phyloP scores from a whole-genome alignment of 1,284 basidiomycete species.

The Thelephora terrestris region DNA sequence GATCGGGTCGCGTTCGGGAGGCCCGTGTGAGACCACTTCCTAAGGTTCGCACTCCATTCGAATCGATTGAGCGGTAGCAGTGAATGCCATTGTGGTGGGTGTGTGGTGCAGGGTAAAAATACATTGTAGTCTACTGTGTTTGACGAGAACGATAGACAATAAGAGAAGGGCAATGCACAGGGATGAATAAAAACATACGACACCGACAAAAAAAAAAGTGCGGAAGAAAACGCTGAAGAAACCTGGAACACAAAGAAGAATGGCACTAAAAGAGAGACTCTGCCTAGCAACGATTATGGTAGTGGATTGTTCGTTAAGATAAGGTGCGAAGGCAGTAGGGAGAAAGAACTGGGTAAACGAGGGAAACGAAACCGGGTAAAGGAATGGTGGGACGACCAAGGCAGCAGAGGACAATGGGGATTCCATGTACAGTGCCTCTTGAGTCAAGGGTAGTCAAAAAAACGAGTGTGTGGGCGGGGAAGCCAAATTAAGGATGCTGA shows the following conservation, averaged over 20 bases:
- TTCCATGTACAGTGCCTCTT: not conserved
- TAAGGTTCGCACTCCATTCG: not conserved
- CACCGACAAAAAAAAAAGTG: conserved; percentile 4
- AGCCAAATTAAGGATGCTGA: conserved; percentile 7
- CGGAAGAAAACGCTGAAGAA: conserved; percentile 4
- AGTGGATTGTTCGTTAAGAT: not conserved
- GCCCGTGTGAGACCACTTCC: no score
- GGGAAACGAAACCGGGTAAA: not conserved
- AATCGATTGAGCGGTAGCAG: not conserved
- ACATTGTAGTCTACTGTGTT: conserved; percentile 2
- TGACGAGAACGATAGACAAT: conserved; percentile 4
- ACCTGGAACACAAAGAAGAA: conserved; percentile 1
- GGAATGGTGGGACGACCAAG: not conserved
- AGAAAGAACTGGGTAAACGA: conserved; percentile 5
- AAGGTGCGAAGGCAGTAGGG: conserved; percentile 1
- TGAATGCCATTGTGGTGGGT: conserved; percentile 1
- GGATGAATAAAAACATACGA: not conserved
- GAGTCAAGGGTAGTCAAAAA: not conserved
- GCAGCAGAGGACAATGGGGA: not conserved
- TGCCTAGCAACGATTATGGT: no score
- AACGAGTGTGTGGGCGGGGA: conserved; percentile 12
- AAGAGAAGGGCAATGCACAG: conserved; percentile 3
- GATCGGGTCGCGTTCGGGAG: no score
- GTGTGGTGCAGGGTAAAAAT: not conserved
- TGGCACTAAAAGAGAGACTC: not conserved